Percentiles rank a stretch among this genome's conserved stretches.
These are phyloP conservation scores for Agarophyton chilense DNA, from an alignment of 23 red algal species.

Conservation along the genomic window DNA sequence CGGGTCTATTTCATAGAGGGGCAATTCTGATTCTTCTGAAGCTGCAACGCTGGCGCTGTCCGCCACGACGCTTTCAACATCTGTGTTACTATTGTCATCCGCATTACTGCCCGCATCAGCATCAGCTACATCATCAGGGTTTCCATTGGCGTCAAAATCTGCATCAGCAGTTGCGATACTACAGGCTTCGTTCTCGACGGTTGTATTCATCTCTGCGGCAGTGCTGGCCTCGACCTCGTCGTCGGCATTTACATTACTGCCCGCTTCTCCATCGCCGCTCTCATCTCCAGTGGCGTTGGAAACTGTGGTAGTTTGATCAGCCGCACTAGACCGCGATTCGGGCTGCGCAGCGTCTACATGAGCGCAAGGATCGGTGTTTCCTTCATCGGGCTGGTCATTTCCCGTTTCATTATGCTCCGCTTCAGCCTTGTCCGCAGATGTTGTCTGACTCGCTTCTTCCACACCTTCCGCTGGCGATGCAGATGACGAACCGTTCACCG, in stretches of 20 bases:
- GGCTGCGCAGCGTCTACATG: neutral
- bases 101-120: neutral
- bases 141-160: neutral
- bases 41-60: constrained; percentile 10
- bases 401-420: neutral
- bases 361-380: neutral
- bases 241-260: neutral
- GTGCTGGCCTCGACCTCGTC: neutral
- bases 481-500: neutral
- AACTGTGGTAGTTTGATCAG: neutral
- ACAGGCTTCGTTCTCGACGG: too few relatives aligned
- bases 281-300: neutral
- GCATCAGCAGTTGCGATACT: neutral
- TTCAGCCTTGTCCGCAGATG: neutral
- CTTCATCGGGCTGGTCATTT: neutral
- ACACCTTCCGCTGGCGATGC: neutral
- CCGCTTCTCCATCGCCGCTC: neutral
- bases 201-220: neutral
- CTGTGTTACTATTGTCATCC: constrained; percentile 7
- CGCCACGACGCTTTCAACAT: constrained; percentile 3
- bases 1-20: constrained; percentile 2
- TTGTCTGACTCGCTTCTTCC: neutral
- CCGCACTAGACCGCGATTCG: neutral
- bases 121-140: neutral
- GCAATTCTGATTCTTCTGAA: neutral